Conservation (phyloP, 176 grass and related monocot species). For the Carex pumila region DNA sequence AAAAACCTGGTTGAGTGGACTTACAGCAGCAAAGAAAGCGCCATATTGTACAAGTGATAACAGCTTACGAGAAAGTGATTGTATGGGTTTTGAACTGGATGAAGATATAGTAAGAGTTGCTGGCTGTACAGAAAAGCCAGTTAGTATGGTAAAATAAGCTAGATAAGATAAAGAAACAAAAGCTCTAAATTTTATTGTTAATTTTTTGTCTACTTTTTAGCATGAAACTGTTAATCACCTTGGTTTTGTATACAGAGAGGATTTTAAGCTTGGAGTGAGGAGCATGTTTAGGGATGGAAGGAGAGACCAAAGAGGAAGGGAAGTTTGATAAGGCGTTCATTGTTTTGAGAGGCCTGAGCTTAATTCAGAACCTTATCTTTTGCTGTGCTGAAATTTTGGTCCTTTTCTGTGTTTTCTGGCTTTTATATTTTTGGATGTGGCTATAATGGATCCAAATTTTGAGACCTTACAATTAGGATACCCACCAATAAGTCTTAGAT, state of each 20-base stretch:
- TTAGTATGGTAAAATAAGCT: background rate
- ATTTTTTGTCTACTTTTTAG: too few species aligned
- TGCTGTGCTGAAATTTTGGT: background rate
- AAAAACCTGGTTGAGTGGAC: background rate
- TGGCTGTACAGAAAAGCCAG: background rate
- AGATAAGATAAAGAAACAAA: background rate
- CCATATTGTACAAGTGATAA: slow-evolving; percentile 39
- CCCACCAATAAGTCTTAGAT: background rate
- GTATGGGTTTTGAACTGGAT: slow-evolving; percentile 2
- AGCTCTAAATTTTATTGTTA: background rate
- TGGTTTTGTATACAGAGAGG: slow-evolving; percentile 34
- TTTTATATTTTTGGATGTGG: slow-evolving; percentile 1
- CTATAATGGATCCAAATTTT: background rate
- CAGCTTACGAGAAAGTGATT: slow-evolving; percentile 43
- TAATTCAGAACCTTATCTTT: slow-evolving; percentile 17
- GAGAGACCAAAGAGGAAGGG: slow-evolving; percentile 18
- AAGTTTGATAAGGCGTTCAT: slow-evolving; percentile 38
- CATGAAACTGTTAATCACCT: slow-evolving; percentile 12
- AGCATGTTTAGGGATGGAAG: background rate
- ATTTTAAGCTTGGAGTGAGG: slow-evolving; percentile 29
- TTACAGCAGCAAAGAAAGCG: slow-evolving; percentile 55
- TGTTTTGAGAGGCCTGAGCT: background rate
- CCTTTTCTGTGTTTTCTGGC: background rate
- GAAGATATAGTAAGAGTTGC: background rate
- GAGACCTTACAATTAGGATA: background rate